phyloP scores from a whole-genome alignment of 768 basidiomycete species.

The Fibroporia radiculosa region DNA sequence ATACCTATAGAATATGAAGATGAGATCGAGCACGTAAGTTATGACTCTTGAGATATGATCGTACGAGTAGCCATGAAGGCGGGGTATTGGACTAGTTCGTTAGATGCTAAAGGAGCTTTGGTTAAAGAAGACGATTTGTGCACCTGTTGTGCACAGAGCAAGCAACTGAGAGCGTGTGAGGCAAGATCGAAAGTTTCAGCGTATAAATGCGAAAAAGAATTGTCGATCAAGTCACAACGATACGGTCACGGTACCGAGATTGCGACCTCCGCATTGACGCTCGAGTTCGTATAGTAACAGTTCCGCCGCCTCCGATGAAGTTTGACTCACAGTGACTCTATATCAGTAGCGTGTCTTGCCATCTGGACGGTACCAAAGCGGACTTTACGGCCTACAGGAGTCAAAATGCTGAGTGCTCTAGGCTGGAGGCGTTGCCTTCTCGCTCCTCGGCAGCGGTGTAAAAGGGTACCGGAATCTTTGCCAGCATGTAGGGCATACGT shows the following conservation, averaged over 20 bases:
- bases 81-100: constrained; percentile 1
- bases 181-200: no score
- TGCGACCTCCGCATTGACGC: background rate
- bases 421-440: no score
- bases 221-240: background rate
- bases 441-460: no score
- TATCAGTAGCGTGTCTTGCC: background rate
- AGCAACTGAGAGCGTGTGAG: no score
- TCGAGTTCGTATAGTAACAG: background rate
- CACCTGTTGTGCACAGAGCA: no score
- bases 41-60: constrained; percentile 16
- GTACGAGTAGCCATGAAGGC: constrained; percentile 58
- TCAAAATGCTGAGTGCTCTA: no score
- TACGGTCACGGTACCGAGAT: constrained; percentile 4
- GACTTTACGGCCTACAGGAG: no score
- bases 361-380: no score
- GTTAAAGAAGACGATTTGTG: background rate
- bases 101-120: background rate
- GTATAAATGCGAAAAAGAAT: background rate
- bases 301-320: background rate
- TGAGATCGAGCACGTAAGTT: background rate
- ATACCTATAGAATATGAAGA: constrained; percentile 44
- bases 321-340: background rate
- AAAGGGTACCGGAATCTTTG: no score
- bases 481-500: background rate